These are phyloP conservation scores for Colletotrichum neosansevieriae DNA, from an alignment of 2,329 filamentous ascomycete species.

Conservation along the genomic window DNA sequence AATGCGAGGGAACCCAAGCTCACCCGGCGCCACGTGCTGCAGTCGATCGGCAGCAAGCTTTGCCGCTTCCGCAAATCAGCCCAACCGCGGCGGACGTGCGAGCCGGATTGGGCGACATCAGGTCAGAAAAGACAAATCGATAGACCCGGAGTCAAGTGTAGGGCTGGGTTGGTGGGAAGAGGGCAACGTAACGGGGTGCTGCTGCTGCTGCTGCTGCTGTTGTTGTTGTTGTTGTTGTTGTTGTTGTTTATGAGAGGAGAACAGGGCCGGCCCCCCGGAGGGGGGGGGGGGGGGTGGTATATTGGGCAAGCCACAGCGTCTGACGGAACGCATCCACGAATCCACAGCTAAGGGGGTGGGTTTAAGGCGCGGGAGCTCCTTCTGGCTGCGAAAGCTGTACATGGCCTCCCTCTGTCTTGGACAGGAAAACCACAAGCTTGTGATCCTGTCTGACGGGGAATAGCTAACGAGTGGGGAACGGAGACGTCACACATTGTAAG, in stretches of 20 bases:
- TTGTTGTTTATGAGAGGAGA: no score
- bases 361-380: constrained; percentile 22
- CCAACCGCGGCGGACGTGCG: neutral
- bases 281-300: neutral
- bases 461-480: constrained; percentile 10
- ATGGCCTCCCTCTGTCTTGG: neutral
- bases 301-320: constrained; percentile 20
- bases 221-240: no score
- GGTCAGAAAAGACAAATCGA: neutral
- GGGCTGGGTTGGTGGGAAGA: constrained; percentile 19
- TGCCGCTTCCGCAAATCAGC: neutral
- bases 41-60: neutral
- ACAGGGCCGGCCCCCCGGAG: no score
- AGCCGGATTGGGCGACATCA: constrained; percentile 19
- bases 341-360: constrained; percentile 27
- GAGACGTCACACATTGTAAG: constrained; percentile 22
- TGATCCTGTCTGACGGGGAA: constrained; percentile 29
- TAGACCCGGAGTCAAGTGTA: constrained; percentile 22
- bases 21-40: constrained; percentile 27
- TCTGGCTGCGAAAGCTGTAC: neutral
- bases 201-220: no score
- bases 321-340: constrained; percentile 19
- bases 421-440: constrained; percentile 14
- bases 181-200: neutral
- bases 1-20: constrained; percentile 6